Base-by-base conservation (phyloP, 768 basidiomycete genomes). In the Leccinum pellstonianum region DNA sequence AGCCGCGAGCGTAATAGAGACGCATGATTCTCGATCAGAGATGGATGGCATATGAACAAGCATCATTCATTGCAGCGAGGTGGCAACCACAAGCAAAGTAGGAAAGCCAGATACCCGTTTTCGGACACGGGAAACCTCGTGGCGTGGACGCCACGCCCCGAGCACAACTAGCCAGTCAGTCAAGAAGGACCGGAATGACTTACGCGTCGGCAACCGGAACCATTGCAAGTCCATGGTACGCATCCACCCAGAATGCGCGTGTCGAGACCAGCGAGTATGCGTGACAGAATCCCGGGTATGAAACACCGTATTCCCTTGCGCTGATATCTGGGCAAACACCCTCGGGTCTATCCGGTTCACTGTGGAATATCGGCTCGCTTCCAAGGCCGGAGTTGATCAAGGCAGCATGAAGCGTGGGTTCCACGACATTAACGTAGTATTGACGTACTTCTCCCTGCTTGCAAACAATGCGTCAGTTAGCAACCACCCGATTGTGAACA, bases 181-280 rank as follows among this genome's bases (percentile, higher is more conserved):
- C 50, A 5, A 65, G 33, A 55, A 51, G 55, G 35, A 19, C 31
- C 37, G 31, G 51, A 23, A 17, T 29, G 41, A 81, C 86, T 72
- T 69, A 91, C 89, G 82, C 81, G 75, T 95, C 93, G 33, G 91
- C 91, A 62, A 93, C 82, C 4, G 93, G 92, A 19, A 93, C 90
- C 82, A 96, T 88, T 1, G 88, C 82, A 17, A 95, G 76, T 6
- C 85, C 85, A 69, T 93, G 91, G 68, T 85, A 94, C 7, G 83
- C 80, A 72, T 95, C 93, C 61, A 93, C 84, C 60, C 91, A 77
- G 74, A 95, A 95, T 3, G 91, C 88, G 41, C 93, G 81, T 4
- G 91, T 89, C 3, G 87, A 89, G 54, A 95, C 90, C 35, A 94
- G 80, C 2, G 81, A 75, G 65, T 82, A 85, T 5, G 74, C 73